Percentiles rank a stretch among this genome's conserved stretches.
Evolutionary conservation across 2,329 filamentous ascomycete genomes (phyloP).

Genomic region (Xylaria sp.): DNA sequence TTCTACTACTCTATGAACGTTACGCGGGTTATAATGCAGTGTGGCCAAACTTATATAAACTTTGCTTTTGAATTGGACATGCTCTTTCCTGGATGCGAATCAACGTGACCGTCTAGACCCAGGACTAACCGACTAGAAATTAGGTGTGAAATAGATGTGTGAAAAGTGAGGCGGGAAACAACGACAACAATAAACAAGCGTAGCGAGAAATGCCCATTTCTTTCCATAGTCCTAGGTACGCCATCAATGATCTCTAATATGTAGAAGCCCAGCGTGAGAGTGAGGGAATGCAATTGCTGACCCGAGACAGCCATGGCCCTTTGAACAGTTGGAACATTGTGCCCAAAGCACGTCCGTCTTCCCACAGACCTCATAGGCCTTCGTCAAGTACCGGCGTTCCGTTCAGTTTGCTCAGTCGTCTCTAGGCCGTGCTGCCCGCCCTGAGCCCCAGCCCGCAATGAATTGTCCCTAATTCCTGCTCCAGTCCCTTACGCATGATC

Average conservation of each 20-base stretch:
- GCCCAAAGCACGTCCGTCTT: constrained; percentile 9
- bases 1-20: not conserved
- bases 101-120: constrained; percentile 36
- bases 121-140: constrained; percentile 30
- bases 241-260: constrained; percentile 33
- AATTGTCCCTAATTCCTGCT: constrained; percentile 21
- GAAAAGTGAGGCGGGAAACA: constrained; percentile 4
- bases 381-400: constrained; percentile 10
- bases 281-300: constrained; percentile 14
- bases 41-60: not conserved
- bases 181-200: constrained; percentile 4
- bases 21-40: not conserved
- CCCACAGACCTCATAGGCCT: not conserved
- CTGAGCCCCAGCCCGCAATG: constrained; percentile 24
- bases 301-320: constrained; percentile 1
- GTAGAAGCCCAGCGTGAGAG: constrained; percentile 3
- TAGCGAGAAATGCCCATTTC: constrained; percentile 19
- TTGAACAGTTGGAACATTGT: constrained; percentile 5
- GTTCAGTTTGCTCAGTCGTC: constrained; percentile 14
- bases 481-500: constrained; percentile 24
- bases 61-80: constrained; percentile 22
- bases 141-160: constrained; percentile 27
- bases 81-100: constrained; percentile 38
- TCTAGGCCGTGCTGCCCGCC: constrained; percentile 10
- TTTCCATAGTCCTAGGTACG: constrained; percentile 31